These are phyloP conservation scores for Aaosphaeria pasadenensis DNA, from an alignment of 2,329 filamentous ascomycete species.

Conservation along the genomic window DNA sequence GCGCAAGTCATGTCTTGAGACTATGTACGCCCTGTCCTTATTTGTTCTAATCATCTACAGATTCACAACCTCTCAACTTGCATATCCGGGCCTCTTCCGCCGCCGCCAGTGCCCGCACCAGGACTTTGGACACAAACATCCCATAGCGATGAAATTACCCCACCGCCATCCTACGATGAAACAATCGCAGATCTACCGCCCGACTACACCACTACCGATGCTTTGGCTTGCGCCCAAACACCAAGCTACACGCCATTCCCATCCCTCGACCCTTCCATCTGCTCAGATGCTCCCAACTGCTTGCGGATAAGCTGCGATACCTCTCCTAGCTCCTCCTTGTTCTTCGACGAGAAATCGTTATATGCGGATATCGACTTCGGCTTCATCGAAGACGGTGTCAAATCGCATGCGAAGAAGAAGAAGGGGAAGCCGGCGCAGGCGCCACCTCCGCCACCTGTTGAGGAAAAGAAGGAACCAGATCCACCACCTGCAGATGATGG, in stretches of 20 bases:
- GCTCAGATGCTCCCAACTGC: slow-evolving; percentile 25
- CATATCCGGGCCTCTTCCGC: slow-evolving; percentile 12
- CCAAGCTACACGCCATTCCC: slow-evolving; percentile 28
- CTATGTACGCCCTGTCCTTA: background rate
- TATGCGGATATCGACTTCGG: slow-evolving; percentile 56
- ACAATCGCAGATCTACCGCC: slow-evolving; percentile 42
- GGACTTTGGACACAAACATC: slow-evolving; percentile 23
- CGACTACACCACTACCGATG: slow-evolving; percentile 44
- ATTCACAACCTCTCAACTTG: slow-evolving; percentile 19
- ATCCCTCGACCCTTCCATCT: slow-evolving; percentile 29
- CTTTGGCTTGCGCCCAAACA: slow-evolving; percentile 37
- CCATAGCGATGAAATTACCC: slow-evolving; percentile 11
- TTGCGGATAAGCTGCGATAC: slow-evolving; percentile 26
- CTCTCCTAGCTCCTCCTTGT: slow-evolving; percentile 25
- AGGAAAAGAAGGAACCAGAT: slow-evolving; percentile 47
- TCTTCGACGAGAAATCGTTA: slow-evolving; percentile 28
- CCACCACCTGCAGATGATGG: slow-evolving; percentile 10
- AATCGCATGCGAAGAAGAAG: slow-evolving; percentile 54
- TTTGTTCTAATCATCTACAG: slow-evolving; percentile 8
- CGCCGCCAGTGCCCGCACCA: slow-evolving; percentile 15
- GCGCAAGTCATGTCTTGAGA: background rate
- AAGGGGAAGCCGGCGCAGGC: slow-evolving; percentile 44
- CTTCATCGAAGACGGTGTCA: slow-evolving; percentile 51
- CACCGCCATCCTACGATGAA: slow-evolving; percentile 45
- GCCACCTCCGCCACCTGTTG: slow-evolving; percentile 30